Conservation (phyloP, 1,284 basidiomycete genomes). For the Earliella scabrosa region DNA sequence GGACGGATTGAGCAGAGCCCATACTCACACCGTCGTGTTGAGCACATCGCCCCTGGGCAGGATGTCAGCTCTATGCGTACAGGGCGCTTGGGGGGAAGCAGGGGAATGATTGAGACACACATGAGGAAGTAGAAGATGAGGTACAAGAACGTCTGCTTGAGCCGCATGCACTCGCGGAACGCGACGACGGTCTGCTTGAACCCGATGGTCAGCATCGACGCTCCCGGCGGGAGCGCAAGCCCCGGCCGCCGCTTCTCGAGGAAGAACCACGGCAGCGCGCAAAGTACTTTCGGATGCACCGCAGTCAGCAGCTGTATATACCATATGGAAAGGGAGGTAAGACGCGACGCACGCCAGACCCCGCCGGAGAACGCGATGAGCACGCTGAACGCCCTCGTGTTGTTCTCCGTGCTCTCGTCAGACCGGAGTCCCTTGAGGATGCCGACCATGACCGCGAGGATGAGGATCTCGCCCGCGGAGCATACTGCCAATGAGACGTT, state of each 20-base stretch:
- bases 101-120: conserved; percentile 45
- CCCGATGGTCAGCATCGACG: conserved; percentile 70
- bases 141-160: conserved; percentile 80
- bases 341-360: conserved; percentile 75
- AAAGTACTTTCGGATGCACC: conserved; percentile 63
- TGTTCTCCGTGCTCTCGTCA: conserved; percentile 69
- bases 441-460: conserved; percentile 78
- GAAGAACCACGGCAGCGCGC: conserved; percentile 80
- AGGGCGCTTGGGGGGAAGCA: no score
- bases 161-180: conserved; percentile 64
- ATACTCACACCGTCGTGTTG: conserved; percentile 71
- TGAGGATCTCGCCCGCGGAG: conserved; percentile 72
- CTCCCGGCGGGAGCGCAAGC: conserved; percentile 63
- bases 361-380: conserved; percentile 78
- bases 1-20: background rate
- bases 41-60: conserved; percentile 55
- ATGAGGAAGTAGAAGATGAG: conserved; percentile 80
- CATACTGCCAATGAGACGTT: conserved; percentile 80
- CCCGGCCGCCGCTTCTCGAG: conserved; percentile 73
- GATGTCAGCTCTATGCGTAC: no score
- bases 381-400: conserved; percentile 78
- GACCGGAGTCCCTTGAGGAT: conserved; percentile 73
- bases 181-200: conserved; percentile 73
- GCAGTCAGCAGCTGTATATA: no score
- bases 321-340: no score